A percentile compares a stretch with the other conserved stretches of the same genome.
Evolutionary conservation across 768 basidiomycete species (phyloP).

Genomic region (Ramaria sp.): DNA sequence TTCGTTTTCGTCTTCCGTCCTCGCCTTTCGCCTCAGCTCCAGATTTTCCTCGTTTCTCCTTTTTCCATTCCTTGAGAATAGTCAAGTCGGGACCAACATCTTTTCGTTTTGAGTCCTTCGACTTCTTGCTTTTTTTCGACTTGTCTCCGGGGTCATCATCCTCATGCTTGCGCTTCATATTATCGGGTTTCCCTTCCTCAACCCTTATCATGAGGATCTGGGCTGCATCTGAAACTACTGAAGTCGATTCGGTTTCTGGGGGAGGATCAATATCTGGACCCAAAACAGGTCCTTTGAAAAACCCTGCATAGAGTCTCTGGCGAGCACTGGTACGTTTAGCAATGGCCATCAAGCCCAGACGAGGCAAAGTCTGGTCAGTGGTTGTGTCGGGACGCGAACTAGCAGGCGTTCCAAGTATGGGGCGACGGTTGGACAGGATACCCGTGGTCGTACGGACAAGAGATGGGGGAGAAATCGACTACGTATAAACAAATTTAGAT

Average conservation of each 20-base stretch:
- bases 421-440: constrained; percentile 63
- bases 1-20: neutral
- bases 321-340: constrained; percentile 77
- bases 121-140: neutral
- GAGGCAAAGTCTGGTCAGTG: constrained; percentile 21
- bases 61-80: neutral
- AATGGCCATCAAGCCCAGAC: constrained; percentile 40
- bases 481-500: neutral
- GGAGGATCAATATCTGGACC: constrained; percentile 28
- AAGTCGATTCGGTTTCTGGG: neutral
- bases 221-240: neutral
- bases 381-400: constrained; percentile 28
- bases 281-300: constrained; percentile 69
- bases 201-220: neutral
- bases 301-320: constrained; percentile 63
- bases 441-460: constrained; percentile 60
- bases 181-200: neutral
- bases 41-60: neutral
- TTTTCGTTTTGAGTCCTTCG: neutral
- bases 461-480: constrained; percentile 13
- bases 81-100: neutral
- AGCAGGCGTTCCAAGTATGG: constrained; percentile 38
- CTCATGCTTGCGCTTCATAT: neutral
- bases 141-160: neutral
- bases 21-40: neutral